Evolutionary conservation across 169 alveolate genomes (phyloP).

Genomic region (Eimeria sp.): DNA sequence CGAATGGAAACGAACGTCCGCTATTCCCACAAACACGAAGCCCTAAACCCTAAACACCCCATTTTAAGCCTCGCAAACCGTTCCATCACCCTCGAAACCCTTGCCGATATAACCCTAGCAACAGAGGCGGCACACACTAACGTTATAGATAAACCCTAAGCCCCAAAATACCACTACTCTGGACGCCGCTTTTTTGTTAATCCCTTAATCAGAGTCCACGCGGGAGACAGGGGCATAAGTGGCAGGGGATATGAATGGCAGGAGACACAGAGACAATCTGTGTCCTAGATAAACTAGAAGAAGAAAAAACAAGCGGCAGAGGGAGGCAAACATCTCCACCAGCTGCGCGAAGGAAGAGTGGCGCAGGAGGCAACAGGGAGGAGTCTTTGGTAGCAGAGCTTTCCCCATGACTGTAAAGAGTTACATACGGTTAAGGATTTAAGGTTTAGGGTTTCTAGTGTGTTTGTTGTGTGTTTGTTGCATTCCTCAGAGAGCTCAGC

Average conservation of each 20-base stretch:
- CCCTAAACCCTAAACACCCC: not conserved
- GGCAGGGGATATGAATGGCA: too few relatives aligned
- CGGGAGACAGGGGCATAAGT: too few relatives aligned
- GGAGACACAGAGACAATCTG: too few relatives aligned
- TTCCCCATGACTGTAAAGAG: too few relatives aligned
- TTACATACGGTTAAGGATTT: too few relatives aligned
- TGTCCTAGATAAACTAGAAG: too few relatives aligned
- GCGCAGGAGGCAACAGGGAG: not conserved
- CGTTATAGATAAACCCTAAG: not conserved
- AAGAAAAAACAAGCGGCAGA: not conserved
- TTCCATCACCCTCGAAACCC: not conserved
- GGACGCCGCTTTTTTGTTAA: too few relatives aligned
- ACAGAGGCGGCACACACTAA: too few relatives aligned
- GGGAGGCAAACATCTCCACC: not conserved
- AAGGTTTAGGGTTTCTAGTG: too few relatives aligned
- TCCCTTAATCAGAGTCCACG: too few relatives aligned
- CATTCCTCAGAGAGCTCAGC: not conserved
- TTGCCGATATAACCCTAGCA: too few relatives aligned
- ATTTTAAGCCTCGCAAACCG: not conserved
- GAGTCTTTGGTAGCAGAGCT: not conserved
- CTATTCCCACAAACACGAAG: not conserved
- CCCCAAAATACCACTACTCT: not conserved
- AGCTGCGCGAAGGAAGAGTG: not conserved
- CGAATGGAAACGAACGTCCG: conserved; percentile 54
- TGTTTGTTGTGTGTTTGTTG: too few relatives aligned